Percentiles rank a stretch among this genome's conserved stretches.
These are phyloP conservation scores for Wakefieldia striispora DNA, from an alignment of 768 basidiomycete genomes.

Conservation along the genomic window DNA sequence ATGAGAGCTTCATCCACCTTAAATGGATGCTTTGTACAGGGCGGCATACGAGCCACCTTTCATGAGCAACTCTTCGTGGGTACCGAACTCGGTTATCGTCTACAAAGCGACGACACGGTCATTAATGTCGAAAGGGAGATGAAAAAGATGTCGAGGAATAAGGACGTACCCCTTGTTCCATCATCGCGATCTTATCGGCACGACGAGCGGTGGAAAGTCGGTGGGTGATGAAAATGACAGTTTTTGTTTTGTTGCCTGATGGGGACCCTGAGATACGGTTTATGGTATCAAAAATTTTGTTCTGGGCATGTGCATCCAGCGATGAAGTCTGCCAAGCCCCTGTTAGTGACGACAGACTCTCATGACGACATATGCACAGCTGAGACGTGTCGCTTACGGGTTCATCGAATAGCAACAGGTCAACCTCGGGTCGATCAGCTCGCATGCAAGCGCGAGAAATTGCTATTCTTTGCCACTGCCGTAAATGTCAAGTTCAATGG, in stretches of 20 bases:
- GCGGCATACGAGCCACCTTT: slow-evolving; percentile 64
- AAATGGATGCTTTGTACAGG: slow-evolving; percentile 68
- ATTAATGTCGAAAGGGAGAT: slow-evolving; percentile 18
- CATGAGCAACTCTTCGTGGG: slow-evolving; percentile 62
- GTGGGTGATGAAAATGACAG: slow-evolving; percentile 82
- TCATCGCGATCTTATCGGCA: slow-evolving; percentile 85
- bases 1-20: slow-evolving; percentile 15
- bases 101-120: slow-evolving; percentile 29
- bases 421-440: slow-evolving; percentile 68
- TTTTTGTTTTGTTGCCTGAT: slow-evolving; percentile 58
- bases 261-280: slow-evolving; percentile 59
- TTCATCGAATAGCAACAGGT: slow-evolving; percentile 83
- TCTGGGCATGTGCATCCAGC: slow-evolving; percentile 77
- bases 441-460: slow-evolving; percentile 88
- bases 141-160: slow-evolving; percentile 1
- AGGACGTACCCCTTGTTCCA: slow-evolving; percentile 66
- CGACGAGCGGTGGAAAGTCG: slow-evolving; percentile 76
- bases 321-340: slow-evolving; percentile 60
- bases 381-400: slow-evolving; percentile 49
- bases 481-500: slow-evolving; percentile 12
- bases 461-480: slow-evolving; percentile 84
- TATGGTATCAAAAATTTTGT: slow-evolving; percentile 74
- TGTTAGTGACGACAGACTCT: neutral
- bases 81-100: slow-evolving; percentile 77
- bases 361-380: slow-evolving; percentile 4